Evolutionary conservation across 2,329 filamentous ascomycete species (phyloP).

Genomic region (Parastagonospora avenae): DNA sequence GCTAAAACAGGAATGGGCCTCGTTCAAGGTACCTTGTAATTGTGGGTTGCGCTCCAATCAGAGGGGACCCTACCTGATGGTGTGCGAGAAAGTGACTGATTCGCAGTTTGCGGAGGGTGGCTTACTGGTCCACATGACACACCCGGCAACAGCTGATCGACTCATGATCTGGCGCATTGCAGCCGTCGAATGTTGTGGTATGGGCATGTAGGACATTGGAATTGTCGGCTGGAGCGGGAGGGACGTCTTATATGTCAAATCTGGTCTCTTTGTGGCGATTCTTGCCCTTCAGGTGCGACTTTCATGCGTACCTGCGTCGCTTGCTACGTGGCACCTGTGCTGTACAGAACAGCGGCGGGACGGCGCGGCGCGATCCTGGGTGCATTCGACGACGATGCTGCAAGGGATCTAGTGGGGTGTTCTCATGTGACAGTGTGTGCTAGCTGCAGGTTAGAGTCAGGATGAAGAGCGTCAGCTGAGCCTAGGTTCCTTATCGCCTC

Average conservation of each 20-base stretch:
- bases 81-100: slow-evolving; percentile 45
- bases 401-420: slow-evolving; percentile 24
- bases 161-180: slow-evolving; percentile 37
- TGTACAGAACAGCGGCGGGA: slow-evolving; percentile 40
- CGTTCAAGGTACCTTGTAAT: slow-evolving; percentile 44
- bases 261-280: slow-evolving; percentile 23
- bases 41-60: slow-evolving; percentile 39
- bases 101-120: slow-evolving; percentile 44
- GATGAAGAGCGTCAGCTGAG: slow-evolving; percentile 12
- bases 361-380: slow-evolving; percentile 46
- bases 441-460: slow-evolving; percentile 34
- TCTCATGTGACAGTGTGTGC: slow-evolving; percentile 26
- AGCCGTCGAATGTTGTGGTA: slow-evolving; percentile 23
- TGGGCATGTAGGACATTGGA: slow-evolving; percentile 23
- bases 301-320: slow-evolving; percentile 38
- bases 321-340: slow-evolving; percentile 47
- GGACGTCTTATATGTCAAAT: slow-evolving; percentile 31
- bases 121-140: slow-evolving; percentile 47
- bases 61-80: slow-evolving; percentile 31
- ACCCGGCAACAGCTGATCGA: slow-evolving; percentile 42
- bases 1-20: slow-evolving; percentile 44
- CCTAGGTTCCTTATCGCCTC: slow-evolving; percentile 19
- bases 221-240: slow-evolving; percentile 14
- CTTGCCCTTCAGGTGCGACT: slow-evolving; percentile 32
- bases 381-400: slow-evolving; percentile 31